Evolutionary conservation across 2,329 filamentous ascomycete genomes (phyloP).

Genomic region (Anisogramma anomala): DNA sequence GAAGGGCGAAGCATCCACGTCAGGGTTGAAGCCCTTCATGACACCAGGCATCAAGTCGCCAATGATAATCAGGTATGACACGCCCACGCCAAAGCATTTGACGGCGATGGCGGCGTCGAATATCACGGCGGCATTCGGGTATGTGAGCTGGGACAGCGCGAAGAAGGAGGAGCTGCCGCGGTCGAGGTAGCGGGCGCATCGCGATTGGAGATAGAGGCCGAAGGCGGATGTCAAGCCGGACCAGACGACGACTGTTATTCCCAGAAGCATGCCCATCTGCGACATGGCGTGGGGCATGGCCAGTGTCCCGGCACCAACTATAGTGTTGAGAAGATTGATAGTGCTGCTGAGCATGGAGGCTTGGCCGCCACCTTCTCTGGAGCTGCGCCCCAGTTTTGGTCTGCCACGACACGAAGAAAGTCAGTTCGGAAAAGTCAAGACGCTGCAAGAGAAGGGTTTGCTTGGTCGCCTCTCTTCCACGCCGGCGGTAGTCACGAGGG

Average conservation of each 20-base stretch:
- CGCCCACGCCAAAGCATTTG: constrained; percentile 95
- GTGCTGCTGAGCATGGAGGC: constrained; percentile 85
- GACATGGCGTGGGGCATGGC: constrained; percentile 93
- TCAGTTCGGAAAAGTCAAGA: constrained; percentile 2
- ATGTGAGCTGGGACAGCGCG: constrained; percentile 91
- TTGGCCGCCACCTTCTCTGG: constrained; percentile 67
- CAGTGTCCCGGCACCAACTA: constrained; percentile 86
- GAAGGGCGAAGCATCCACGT: constrained; percentile 54
- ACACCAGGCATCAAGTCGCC: constrained; percentile 97
- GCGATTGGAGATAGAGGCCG: constrained; percentile 85
- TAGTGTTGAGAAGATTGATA: constrained; percentile 93
- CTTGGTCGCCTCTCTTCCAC: neutral
- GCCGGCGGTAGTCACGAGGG: neutral
- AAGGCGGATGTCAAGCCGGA: constrained; percentile 81
- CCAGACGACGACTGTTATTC: constrained; percentile 78
- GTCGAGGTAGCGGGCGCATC: constrained; percentile 87
- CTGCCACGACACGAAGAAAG: constrained; percentile 22
- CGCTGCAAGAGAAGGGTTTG: neutral
- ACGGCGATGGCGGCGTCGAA: constrained; percentile 94
- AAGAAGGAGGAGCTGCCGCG: constrained; percentile 85
- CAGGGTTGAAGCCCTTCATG: constrained; percentile 63
- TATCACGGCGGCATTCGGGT: constrained; percentile 87
- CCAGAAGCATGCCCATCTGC: constrained; percentile 86
- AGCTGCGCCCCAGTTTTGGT: constrained; percentile 46
- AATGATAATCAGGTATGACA: constrained; percentile 97